Conservation (phyloP, 2,329 filamentous ascomycete species). For the Teratosphaeria viscida region DNA sequence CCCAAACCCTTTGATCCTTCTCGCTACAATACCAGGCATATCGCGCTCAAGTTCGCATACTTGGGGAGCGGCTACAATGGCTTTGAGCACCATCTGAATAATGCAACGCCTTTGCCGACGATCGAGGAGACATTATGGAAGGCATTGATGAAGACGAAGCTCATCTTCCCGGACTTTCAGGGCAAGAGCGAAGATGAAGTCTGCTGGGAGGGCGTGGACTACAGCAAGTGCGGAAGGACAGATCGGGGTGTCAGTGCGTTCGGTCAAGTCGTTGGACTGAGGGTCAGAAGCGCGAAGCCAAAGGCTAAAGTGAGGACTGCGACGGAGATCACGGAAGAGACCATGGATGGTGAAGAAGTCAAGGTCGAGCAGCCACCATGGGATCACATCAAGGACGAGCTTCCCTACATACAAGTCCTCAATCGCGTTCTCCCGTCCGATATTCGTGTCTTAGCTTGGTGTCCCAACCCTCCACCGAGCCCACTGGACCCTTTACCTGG, state of each 20-base stretch:
- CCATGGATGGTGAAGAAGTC: constrained; percentile 4
- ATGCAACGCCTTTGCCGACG: constrained; percentile 59
- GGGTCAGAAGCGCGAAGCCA: constrained; percentile 70
- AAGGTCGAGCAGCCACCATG: constrained; percentile 28
- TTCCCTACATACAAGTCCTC: constrained; percentile 71
- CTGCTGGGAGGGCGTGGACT: constrained; percentile 76
- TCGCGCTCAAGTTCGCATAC: constrained; percentile 91
- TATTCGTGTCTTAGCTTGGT: constrained; percentile 89
- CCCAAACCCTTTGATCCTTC: constrained; percentile 56
- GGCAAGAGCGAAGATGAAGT: constrained; percentile 40
- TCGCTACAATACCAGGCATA: constrained; percentile 70
- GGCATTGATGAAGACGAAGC: constrained; percentile 66
- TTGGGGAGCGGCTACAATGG: constrained; percentile 85
- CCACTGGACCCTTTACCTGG: neutral
- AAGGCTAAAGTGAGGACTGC: constrained; percentile 8
- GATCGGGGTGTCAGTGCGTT: constrained; percentile 93
- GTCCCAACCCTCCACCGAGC: constrained; percentile 56
- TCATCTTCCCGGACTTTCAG: constrained; percentile 59
- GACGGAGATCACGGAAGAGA: constrained; percentile 3
- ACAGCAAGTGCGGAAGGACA: constrained; percentile 90
- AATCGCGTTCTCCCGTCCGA: constrained; percentile 83
- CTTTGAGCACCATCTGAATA: constrained; percentile 73
- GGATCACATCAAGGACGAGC: constrained; percentile 66
- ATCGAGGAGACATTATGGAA: constrained; percentile 94
- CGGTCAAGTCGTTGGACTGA: constrained; percentile 80